phyloP scores from a whole-genome alignment of 129 eudicot species.

The Tagetes erecta region DNA sequence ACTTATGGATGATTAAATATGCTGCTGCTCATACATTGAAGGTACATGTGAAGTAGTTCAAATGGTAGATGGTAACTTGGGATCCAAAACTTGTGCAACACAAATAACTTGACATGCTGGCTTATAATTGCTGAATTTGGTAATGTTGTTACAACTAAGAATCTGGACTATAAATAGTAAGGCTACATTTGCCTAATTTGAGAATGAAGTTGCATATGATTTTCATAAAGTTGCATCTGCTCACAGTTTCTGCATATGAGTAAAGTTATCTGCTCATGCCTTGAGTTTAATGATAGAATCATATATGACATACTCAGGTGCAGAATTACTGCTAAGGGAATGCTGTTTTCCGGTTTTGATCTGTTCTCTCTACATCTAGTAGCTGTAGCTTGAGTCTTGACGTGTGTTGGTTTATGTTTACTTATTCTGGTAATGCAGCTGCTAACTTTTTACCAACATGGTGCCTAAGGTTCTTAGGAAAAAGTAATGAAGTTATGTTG shows the following conservation, averaged over 20 bases:
- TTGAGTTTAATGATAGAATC: no score
- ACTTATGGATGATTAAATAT: not conserved
- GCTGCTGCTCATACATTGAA: not conserved
- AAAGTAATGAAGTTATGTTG: no score
- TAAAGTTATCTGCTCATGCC: no score
- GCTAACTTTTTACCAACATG: no score
- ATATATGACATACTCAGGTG: no score
- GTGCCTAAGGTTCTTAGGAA: no score
- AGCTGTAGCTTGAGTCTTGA: no score
- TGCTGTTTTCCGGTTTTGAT: no score
- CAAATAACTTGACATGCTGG: not conserved
- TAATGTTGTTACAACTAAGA: constrained; percentile 2
- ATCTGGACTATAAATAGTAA: not conserved
- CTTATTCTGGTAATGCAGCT: no score
- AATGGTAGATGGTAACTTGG: not conserved
- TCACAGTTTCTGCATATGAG: not conserved
- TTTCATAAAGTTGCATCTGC: not conserved
- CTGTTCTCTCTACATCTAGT: no score
- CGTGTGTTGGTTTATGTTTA: no score
- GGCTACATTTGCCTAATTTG: not conserved
- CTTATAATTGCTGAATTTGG: not conserved
- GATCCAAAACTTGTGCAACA: not conserved
- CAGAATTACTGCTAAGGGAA: no score
- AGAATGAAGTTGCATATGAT: not conserved
- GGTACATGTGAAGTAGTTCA: not conserved